Percentiles rank a stretch among this genome's conserved stretches.
Evolutionary conservation across 768 basidiomycete species (phyloP).

Genomic region (Clavaria fumosa): DNA sequence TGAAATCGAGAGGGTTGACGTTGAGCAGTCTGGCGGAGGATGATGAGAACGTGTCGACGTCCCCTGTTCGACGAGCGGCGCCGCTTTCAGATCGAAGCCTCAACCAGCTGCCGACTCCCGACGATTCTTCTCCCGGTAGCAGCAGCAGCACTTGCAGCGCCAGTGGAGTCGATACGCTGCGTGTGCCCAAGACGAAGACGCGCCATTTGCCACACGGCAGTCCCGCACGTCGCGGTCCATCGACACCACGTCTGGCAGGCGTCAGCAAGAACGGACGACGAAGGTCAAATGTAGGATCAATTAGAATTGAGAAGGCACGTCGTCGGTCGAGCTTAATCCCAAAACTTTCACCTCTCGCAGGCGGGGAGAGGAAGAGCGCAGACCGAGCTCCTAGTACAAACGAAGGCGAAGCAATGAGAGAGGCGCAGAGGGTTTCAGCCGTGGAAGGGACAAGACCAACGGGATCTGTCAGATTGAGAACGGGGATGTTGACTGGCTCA

Average conservation of each 20-base stretch:
- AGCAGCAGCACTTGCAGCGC: conserved; percentile 3
- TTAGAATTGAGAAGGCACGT: conserved; percentile 55
- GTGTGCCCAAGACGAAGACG: conserved; percentile 27
- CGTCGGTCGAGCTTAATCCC: conserved; percentile 73
- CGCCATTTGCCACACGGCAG: conserved; percentile 23
- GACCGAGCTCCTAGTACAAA: no score
- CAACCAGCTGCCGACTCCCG: conserved; percentile 29
- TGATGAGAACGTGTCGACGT: conserved; percentile 43
- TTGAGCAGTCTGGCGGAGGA: conserved; percentile 58
- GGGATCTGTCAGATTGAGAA: no score
- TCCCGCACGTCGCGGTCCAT: conserved; percentile 35
- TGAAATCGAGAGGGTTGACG: conserved; percentile 28
- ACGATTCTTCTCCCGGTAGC: conserved; percentile 15
- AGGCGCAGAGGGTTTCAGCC: no score
- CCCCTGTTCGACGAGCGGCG: conserved; percentile 20
- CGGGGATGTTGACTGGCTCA: no score
- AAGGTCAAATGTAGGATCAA: conserved; percentile 63
- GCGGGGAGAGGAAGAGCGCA: conserved; percentile 21
- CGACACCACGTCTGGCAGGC: conserved; percentile 23
- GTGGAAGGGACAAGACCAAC: no score
- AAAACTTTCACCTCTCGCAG: conserved; percentile 35
- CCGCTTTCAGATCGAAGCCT: conserved; percentile 57
- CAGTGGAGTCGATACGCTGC: conserved; percentile 12
- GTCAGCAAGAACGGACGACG: conserved; percentile 25
- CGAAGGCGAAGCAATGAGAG: conserved; percentile 20